Evolutionary conservation across 495 filamentous ascomycete species (phyloP).

Genomic region (Neurospora hispaniola): DNA sequence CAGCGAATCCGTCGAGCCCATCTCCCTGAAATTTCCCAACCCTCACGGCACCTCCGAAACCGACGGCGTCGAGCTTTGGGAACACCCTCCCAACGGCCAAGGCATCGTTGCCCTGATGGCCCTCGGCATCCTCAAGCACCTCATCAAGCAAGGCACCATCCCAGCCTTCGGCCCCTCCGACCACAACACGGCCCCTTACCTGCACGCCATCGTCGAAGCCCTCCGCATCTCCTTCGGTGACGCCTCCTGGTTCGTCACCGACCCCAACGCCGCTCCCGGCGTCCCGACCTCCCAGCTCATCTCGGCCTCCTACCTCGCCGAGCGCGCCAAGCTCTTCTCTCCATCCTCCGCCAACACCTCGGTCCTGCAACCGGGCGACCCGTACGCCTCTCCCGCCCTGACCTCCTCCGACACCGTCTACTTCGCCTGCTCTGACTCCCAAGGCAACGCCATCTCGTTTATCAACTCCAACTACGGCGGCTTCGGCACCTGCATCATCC

Average conservation of each 20-base stretch:
- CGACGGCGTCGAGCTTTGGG: constrained; percentile 64
- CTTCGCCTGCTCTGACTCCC: constrained; percentile 68
- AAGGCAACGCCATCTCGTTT: constrained; percentile 87
- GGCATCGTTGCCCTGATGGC: constrained; percentile 93
- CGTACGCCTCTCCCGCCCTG: constrained; percentile 43
- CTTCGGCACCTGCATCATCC: constrained; percentile 85
- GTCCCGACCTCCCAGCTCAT: constrained; percentile 59
- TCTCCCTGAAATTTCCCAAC: constrained; percentile 66
- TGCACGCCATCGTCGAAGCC: constrained; percentile 82
- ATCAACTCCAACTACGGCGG: constrained; percentile 92
- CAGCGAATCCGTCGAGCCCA: constrained; percentile 69
- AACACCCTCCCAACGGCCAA: constrained; percentile 96
- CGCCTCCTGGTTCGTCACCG: constrained; percentile 78
- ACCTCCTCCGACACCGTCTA: constrained; percentile 86
- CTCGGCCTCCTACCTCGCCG: constrained; percentile 32
- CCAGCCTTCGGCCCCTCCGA: constrained; percentile 54
- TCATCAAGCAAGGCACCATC: constrained; percentile 64
- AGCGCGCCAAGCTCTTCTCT: constrained; percentile 30
- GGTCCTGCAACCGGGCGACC: constrained; percentile 43
- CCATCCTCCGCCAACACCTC: constrained; percentile 13
- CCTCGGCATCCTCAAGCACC: constrained; percentile 76
- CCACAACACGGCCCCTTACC: constrained; percentile 63
- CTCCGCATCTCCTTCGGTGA: constrained; percentile 92
- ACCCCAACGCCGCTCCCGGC: constrained; percentile 51
- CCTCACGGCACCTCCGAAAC: constrained; percentile 25